Evolutionary conservation across 805 yeast species (phyloP), one percentile per base, ranked within the genome.

Genomic region (Hagleromyces aurorensis): DNA sequence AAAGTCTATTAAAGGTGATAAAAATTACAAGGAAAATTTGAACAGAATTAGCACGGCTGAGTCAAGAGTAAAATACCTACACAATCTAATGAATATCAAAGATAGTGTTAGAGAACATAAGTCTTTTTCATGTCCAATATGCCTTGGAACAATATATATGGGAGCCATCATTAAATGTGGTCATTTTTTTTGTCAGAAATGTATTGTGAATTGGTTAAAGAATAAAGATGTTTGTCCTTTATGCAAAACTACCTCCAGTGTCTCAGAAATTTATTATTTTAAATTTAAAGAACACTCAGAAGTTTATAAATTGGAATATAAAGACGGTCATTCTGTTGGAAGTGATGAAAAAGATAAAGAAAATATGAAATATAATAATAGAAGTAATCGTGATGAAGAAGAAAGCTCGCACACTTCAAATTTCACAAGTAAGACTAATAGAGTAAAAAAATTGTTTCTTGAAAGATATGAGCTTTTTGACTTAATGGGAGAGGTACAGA

Each of bases 141-240:
- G 98, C 52, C 72, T 80, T 13, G 67, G 75, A 4, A 51, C 70
- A 2, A 83, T 86, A 28, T 62, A 70, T 3, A 64, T 75, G 21
- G 98, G 98, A 0, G 69, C 91, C 0, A 61, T 91, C 33, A 79
- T 94, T 0, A 75, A 75, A 7, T 91, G 98, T 65, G 97, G 97
- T 0, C 98, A 91, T 56, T 76, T 75, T 43, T 91, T 80, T 50
- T 91, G 98, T 52, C 70, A 73, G 34, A 81, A 72, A 1, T 91
- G 98, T 53, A 62, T 91, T 20, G 66, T 60, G 12, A 75, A 66
- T 32, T 91, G 98, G 98, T 50, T 80, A 30, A 57, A 55, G 13
- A 62, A 61, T 10, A 69, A 69, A 21, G 50, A 57, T 1, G 57
- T 62, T 2, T 91, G 98, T 55, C 97, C 98, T 0, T 64, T 86